These are phyloP conservation scores for Rhododendron williamsianum DNA, from an alignment of 148 eudicot species.

Conservation along the genomic window DNA sequence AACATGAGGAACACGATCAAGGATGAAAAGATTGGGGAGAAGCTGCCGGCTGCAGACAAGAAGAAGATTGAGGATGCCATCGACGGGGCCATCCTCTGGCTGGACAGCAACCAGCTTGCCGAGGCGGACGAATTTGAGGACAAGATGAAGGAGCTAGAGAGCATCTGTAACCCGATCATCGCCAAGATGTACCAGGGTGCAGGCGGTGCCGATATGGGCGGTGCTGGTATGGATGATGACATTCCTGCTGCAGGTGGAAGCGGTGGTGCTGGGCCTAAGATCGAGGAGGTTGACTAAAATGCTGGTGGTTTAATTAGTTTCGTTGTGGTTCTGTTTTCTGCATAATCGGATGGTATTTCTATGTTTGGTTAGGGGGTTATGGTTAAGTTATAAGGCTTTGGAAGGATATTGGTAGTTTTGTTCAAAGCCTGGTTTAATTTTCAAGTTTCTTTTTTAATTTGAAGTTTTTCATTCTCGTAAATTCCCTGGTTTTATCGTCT, in stretches of 20 bases:
- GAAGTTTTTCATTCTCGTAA: neutral
- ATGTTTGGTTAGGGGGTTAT: neutral
- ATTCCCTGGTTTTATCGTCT: neutral
- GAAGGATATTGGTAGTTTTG: neutral
- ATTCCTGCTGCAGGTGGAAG: conserved; percentile 6
- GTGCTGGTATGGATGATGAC: conserved; percentile 11
- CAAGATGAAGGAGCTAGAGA: conserved; percentile 29
- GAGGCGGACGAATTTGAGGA: conserved; percentile 31
- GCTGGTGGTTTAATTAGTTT: neutral
- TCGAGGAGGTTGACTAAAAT: conserved; percentile 12
- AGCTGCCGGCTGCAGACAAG: conserved; percentile 20
- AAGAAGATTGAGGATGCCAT: conserved; percentile 33
- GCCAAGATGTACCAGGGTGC: conserved; percentile 30
- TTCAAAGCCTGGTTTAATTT: neutral
- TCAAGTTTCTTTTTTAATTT: neutral
- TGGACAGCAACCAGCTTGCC: conserved; percentile 33
- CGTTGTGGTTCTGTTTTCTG: neutral
- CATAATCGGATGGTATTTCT: neutral
- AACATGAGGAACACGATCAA: conserved; percentile 31
- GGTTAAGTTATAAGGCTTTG: neutral
- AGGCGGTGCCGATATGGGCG: conserved; percentile 15
- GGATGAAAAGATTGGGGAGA: conserved; percentile 27
- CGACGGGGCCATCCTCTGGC: conserved; percentile 28
- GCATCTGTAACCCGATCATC: conserved; percentile 28
- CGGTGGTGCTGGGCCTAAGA: conserved; percentile 11